Evolutionary conservation across 2,329 filamentous ascomycete species (phyloP).

Genomic region (Colletotrichum tofieldiae): DNA sequence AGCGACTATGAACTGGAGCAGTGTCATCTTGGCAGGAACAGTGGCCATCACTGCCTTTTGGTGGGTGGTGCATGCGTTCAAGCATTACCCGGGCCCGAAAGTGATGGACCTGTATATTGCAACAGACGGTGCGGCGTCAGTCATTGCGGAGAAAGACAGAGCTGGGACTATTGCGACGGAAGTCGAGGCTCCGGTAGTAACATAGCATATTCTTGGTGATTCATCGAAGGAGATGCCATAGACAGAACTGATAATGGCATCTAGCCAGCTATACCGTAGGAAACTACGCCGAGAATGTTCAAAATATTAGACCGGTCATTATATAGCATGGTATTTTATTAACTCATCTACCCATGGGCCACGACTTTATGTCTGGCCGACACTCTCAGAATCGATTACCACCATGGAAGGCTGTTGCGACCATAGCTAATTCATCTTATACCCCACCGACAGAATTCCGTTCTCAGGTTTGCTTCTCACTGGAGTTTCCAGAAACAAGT

Average conservation of each 20-base stretch:
- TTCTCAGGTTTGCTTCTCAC: neutral
- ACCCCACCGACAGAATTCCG: too few relatives aligned
- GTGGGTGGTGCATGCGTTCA: conserved; percentile 65
- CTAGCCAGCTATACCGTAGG: neutral
- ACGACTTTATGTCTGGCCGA: neutral
- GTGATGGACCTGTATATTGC: conserved; percentile 62
- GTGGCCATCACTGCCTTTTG: conserved; percentile 63
- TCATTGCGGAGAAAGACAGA: conserved; percentile 14
- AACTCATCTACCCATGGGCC: neutral
- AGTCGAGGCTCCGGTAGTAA: neutral
- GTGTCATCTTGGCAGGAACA: conserved; percentile 67
- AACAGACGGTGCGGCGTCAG: conserved; percentile 44
- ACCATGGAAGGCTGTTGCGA: neutral
- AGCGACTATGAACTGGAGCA: conserved; percentile 68
- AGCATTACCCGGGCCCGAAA: conserved; percentile 67
- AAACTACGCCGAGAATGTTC: too few relatives aligned
- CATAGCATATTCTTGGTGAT: neutral
- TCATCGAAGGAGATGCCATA: neutral
- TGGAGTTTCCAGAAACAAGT: neutral
- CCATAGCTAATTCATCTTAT: too few relatives aligned
- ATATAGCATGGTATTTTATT: accelerated
- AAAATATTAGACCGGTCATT: neutral
- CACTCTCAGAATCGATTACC: too few relatives aligned
- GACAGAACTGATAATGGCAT: neutral
- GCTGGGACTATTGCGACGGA: conserved; percentile 35